These are phyloP conservation scores for Lentinula novae-zelandiae DNA, from an alignment of 1,284 basidiomycete genomes.

Conservation along the genomic window DNA sequence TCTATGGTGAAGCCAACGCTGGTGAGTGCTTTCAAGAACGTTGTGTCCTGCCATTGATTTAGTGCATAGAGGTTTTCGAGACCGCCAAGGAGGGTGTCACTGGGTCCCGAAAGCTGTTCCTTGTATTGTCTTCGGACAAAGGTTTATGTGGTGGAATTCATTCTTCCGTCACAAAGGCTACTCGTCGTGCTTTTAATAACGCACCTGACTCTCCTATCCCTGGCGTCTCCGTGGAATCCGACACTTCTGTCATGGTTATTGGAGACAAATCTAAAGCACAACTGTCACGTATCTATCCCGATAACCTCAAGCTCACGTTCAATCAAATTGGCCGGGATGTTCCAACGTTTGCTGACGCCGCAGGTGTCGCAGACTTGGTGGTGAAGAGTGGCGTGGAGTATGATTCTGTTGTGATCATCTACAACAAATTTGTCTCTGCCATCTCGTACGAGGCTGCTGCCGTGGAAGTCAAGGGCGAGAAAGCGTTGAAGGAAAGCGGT, in stretches of 20 bases:
- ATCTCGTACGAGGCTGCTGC: constrained; percentile 86
- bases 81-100: constrained; percentile 49
- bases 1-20: constrained; percentile 92
- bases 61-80: constrained; percentile 73
- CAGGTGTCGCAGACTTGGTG: constrained; percentile 91
- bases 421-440: constrained; percentile 96
- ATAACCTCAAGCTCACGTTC: constrained; percentile 85
- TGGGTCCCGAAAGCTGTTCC: constrained; percentile 77
- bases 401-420: constrained; percentile 86
- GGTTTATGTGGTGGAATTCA: constrained; percentile 99
- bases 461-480: constrained; percentile 80
- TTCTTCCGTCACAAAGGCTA: constrained; percentile 91
- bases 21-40: constrained; percentile 49
- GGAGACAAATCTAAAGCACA: constrained; percentile 99
- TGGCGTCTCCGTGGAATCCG: constrained; percentile 48
- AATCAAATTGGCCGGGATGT: constrained; percentile 98
- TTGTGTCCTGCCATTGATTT: not conserved
- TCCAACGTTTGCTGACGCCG: constrained; percentile 95
- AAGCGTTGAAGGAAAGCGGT: constrained; percentile 77
- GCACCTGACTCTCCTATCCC: constrained; percentile 58
- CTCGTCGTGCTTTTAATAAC: constrained; percentile 64
- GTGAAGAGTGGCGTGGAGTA: constrained; percentile 83
- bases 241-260: constrained; percentile 79
- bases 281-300: constrained; percentile 64
- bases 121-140: constrained; percentile 97